Evolutionary conservation across 345 rosid genomes (phyloP).

Genomic region (Viola odorata): DNA sequence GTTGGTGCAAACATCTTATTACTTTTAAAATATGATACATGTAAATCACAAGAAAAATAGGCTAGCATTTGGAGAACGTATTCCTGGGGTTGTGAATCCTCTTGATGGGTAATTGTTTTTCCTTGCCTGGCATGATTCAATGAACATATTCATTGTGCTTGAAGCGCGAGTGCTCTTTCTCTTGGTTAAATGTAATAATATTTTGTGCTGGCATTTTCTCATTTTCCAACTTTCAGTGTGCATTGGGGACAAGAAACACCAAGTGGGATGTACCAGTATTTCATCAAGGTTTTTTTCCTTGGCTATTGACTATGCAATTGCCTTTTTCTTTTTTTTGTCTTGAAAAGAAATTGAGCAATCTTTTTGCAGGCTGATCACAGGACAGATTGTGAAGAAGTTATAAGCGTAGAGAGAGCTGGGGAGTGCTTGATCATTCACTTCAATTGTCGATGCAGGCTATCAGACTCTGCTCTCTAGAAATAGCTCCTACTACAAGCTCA

Average conservation of each 20-base stretch:
- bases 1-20: not conserved
- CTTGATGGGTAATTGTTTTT: not conserved
- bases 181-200: not conserved
- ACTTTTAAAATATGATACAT: not conserved
- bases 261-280: not conserved
- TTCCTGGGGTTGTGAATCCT: not conserved
- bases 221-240: not conserved
- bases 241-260: not conserved
- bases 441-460: too few relatives aligned
- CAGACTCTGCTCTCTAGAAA: too few relatives aligned
- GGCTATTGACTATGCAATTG: too few relatives aligned
- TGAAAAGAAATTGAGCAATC: too few relatives aligned
- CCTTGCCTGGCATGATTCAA: not conserved
- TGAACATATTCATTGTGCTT: not conserved
- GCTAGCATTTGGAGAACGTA: not conserved
- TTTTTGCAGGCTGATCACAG: too few relatives aligned
- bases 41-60: not conserved
- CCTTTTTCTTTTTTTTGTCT: too few relatives aligned
- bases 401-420: too few relatives aligned
- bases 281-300: slow-evolving; percentile 2
- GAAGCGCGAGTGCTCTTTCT: too few relatives aligned
- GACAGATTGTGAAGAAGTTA: too few relatives aligned
- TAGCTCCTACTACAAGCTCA: too few relatives aligned
- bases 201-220: not conserved
- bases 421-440: too few relatives aligned